Conservation (phyloP, 169 alveolate genomes). For the Plasmodium blacklocki region DNA sequence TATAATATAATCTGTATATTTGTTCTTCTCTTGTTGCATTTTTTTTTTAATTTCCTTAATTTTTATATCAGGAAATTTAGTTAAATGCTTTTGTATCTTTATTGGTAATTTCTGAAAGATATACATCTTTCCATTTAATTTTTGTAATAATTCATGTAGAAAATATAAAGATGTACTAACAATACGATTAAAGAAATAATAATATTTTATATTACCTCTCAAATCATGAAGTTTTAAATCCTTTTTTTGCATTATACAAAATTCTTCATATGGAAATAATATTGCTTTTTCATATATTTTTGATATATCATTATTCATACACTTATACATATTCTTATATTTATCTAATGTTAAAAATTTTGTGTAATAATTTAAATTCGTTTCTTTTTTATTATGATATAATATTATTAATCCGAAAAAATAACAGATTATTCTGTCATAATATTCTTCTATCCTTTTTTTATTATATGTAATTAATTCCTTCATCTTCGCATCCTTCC, state of each 20-base stretch:
- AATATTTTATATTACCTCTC: constrained; percentile 26
- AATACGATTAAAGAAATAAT: constrained; percentile 13
- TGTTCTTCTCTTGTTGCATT: not conserved
- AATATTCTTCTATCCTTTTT: no score
- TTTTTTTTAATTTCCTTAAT: not conserved
- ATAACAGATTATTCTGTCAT: no score
- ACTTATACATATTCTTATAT: not conserved
- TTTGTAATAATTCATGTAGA: constrained; percentile 6
- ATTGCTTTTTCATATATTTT: not conserved
- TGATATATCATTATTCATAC: not conserved
- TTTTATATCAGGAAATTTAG: not conserved
- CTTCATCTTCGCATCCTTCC: no score
- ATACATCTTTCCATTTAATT: constrained; percentile 6
- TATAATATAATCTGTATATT: no score
- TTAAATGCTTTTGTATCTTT: not conserved
- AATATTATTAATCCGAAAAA: no score
- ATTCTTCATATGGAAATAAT: constrained; percentile 9
- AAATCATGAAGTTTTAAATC: not conserved
- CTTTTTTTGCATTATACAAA: not conserved
- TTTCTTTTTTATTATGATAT: no score
- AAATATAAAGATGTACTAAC: constrained; percentile 4
- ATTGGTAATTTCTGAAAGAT: constrained; percentile 17
- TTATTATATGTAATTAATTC: no score
- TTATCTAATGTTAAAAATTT: no score
- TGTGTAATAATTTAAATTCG: no score